Evolutionary conservation across 768 basidiomycete species (phyloP).

Genomic region (Auriscalpium vulgare): DNA sequence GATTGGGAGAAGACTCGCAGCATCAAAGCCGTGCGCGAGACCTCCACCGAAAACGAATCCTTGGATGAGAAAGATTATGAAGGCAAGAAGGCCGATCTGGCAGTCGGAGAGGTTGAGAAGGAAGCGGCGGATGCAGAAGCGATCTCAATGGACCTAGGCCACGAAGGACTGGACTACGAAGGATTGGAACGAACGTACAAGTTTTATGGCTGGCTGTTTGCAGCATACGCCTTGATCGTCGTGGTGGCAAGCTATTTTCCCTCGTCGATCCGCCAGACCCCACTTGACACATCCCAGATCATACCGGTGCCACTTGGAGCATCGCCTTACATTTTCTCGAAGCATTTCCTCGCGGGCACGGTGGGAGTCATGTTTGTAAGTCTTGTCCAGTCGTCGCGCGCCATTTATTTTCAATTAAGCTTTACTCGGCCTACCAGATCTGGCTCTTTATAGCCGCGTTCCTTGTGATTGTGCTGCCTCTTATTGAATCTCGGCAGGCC

Average conservation of each 20-base stretch:
- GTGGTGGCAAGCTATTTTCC: background rate
- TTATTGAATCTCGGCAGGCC: slow-evolving; percentile 1
- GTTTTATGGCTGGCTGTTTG: background rate
- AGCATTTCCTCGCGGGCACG: slow-evolving; percentile 2
- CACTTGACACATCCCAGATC: background rate
- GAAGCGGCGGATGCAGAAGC: background rate
- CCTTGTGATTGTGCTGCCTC: slow-evolving; percentile 1
- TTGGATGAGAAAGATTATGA: background rate
- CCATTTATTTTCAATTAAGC: slow-evolving; percentile 12
- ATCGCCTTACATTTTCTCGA: slow-evolving; percentile 4
- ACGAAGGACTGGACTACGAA: background rate
- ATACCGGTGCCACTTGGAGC: slow-evolving; percentile 6
- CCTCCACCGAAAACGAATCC: background rate
- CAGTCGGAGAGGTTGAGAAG: background rate
- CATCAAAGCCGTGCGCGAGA: slow-evolving; percentile 12
- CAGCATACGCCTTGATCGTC: background rate
- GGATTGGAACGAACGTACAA: background rate
- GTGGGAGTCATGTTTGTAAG: slow-evolving; percentile 6
- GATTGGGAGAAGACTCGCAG: slow-evolving; percentile 20
- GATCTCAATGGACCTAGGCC: background rate
- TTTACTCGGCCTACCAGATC: background rate
- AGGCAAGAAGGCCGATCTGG: background rate
- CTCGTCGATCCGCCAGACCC: background rate
- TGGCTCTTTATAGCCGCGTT: slow-evolving; percentile 7
- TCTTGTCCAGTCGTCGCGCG: background rate